Evolutionary conservation across 192 early-diverging fungal species (phyloP).

Genomic region (Coemansia sp.): DNA sequence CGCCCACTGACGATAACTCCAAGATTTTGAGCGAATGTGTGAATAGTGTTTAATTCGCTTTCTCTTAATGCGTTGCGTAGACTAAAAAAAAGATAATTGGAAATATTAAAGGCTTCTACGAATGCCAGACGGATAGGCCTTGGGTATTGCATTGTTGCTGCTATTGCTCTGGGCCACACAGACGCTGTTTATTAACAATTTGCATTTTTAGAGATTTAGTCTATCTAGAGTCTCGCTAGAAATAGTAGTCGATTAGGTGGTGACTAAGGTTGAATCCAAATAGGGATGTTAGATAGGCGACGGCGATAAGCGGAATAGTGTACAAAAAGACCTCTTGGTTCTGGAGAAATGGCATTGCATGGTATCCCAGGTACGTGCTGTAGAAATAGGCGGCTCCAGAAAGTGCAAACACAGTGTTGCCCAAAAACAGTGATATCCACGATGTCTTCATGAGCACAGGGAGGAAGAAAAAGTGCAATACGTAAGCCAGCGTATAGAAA

Average conservation of each 20-base stretch:
- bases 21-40: conserved; percentile 39
- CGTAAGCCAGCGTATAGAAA: conserved; percentile 82
- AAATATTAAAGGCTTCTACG: neutral
- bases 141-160: too few relatives aligned
- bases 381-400: conserved; percentile 80
- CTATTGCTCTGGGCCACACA: too few relatives aligned
- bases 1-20: conserved; percentile 22
- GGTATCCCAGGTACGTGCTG: conserved; percentile 92
- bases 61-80: neutral
- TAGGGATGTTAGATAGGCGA: conserved; percentile 62
- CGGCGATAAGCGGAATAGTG: conserved; percentile 69
- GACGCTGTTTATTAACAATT: too few relatives aligned
- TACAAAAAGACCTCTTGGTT: conserved; percentile 88
- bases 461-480: conserved; percentile 92
- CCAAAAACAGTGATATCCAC: conserved; percentile 82
- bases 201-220: too few relatives aligned
- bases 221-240: conserved; percentile 44
- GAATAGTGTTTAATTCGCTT: neutral
- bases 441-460: conserved; percentile 73
- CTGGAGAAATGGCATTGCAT: conserved; percentile 92
- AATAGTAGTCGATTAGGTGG: conserved; percentile 74
- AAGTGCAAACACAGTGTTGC: conserved; percentile 84
- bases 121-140: neutral
- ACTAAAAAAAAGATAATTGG: neutral
- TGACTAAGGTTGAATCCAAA: conserved; percentile 80